Conservation (phyloP, 2,329 filamentous ascomycete genomes). For the Phoma sp. region DNA sequence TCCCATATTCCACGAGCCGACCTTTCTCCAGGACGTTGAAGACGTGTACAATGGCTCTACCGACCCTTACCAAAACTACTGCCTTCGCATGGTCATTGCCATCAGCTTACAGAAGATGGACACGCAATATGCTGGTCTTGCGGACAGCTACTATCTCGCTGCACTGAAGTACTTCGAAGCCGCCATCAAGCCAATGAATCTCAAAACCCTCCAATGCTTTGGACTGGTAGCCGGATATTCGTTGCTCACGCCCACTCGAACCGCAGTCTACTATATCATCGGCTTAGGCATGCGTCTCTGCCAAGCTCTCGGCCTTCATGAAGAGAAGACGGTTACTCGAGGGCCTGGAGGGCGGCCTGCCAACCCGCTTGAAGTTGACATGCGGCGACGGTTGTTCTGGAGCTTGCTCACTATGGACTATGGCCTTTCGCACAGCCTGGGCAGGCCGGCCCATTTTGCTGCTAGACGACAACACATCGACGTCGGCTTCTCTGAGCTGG, state of each 20-base stretch:
- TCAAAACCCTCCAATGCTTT: conserved; percentile 89
- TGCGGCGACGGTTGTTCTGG: conserved; percentile 89
- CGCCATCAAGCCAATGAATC: conserved; percentile 84
- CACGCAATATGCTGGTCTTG: conserved; percentile 86
- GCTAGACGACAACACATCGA: conserved; percentile 82
- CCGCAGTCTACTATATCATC: conserved; percentile 90
- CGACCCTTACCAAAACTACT: conserved; percentile 85
- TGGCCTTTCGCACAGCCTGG: conserved; percentile 84
- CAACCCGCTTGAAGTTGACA: conserved; percentile 80
- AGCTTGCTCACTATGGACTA: conserved; percentile 87
- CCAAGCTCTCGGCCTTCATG: conserved; percentile 84
- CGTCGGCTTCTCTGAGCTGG: conserved; percentile 81
- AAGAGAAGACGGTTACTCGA: conserved; percentile 83
- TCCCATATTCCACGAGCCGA: conserved; percentile 83
- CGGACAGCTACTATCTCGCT: conserved; percentile 92
- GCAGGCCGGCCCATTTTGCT: conserved; percentile 83
- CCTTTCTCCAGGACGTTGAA: conserved; percentile 76
- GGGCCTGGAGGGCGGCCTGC: conserved; percentile 65
- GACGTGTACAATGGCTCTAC: conserved; percentile 77
- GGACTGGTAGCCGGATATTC: conserved; percentile 90
- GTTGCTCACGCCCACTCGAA: conserved; percentile 86
- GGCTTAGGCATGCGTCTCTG: conserved; percentile 86
- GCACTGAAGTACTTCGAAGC: conserved; percentile 84
- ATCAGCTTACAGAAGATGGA: conserved; percentile 94
- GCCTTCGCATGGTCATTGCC: conserved; percentile 88